Evolutionary conservation across 306 rosid species (phyloP).

Genomic region (Carpinus viminea): DNA sequence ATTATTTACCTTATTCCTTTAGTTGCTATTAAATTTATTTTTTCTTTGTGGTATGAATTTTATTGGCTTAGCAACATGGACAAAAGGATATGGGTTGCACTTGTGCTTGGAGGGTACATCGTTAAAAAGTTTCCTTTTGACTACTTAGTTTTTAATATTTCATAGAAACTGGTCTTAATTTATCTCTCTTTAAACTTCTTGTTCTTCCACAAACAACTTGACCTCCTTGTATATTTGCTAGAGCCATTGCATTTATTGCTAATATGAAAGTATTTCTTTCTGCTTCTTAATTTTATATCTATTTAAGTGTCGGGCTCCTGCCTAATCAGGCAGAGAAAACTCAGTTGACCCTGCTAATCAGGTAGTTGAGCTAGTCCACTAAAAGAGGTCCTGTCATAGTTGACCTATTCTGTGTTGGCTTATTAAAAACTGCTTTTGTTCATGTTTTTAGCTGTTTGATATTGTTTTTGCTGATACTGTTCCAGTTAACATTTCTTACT

Average conservation of each 20-base stretch:
- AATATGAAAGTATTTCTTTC: neutral
- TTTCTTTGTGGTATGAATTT: neutral
- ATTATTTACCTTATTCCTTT: neutral
- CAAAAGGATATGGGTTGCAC: neutral
- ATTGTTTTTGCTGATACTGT: neutral
- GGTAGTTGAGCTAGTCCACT: neutral
- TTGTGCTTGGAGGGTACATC: neutral
- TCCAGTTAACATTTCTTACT: neutral
- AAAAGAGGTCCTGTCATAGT: neutral
- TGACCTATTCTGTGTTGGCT: neutral
- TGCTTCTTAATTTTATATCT: neutral
- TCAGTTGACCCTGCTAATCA: neutral
- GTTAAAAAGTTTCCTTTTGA: neutral
- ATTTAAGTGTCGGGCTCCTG: neutral
- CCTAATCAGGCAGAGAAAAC: neutral
- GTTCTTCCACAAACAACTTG: neutral
- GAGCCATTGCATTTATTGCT: neutral
- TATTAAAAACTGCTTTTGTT: neutral
- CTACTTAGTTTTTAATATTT: neutral
- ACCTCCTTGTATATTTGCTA: neutral
- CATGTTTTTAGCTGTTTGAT: neutral
- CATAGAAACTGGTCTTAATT: neutral
- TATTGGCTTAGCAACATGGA: neutral
- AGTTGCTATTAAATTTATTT: constrained; percentile 1
- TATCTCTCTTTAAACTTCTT: neutral